Evolutionary conservation across 805 yeast genomes (phyloP).

Genomic region (Metschnikowia aberdeeniae): DNA sequence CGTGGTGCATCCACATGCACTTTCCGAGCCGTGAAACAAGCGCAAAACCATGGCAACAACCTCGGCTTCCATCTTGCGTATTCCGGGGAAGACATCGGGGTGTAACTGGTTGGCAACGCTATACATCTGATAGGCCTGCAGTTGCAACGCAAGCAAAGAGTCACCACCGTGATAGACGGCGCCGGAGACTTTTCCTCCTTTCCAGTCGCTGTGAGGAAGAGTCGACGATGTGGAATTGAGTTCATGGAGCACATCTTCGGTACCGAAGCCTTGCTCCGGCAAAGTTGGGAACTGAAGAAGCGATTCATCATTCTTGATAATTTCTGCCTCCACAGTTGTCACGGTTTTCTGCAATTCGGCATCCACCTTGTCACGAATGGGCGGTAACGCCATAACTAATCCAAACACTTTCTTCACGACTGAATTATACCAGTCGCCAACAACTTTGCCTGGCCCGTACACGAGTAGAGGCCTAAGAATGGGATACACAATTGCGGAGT

Average conservation of each 20-base stretch:
- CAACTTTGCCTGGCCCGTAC: conserved; percentile 15
- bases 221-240: conserved; percentile 43
- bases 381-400: conserved; percentile 42
- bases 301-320: conserved; percentile 52
- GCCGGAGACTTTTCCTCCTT: conserved; percentile 82
- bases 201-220: conserved; percentile 74
- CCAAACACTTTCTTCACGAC: conserved; percentile 9
- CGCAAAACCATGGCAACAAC: conserved; percentile 86
- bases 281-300: conserved; percentile 45
- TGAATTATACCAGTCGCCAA: not conserved
- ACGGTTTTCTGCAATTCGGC: conserved; percentile 51
- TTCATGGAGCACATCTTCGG: conserved; percentile 43
- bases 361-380: conserved; percentile 53
- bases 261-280: conserved; percentile 58
- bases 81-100: conserved; percentile 96
- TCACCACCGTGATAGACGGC: conserved; percentile 96
- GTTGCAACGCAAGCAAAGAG: conserved; percentile 69
- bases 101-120: conserved; percentile 92
- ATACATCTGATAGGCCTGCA: conserved; percentile 69
- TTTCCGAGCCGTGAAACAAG: conserved; percentile 72
- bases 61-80: conserved; percentile 94
- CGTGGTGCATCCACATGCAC: conserved; percentile 67
- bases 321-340: conserved; percentile 47
- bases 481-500: conserved; percentile 7
- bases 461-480: conserved; percentile 3